phyloP scores from a whole-genome alignment of 305 asterid species.

The Fraxinus sp. region DNA sequence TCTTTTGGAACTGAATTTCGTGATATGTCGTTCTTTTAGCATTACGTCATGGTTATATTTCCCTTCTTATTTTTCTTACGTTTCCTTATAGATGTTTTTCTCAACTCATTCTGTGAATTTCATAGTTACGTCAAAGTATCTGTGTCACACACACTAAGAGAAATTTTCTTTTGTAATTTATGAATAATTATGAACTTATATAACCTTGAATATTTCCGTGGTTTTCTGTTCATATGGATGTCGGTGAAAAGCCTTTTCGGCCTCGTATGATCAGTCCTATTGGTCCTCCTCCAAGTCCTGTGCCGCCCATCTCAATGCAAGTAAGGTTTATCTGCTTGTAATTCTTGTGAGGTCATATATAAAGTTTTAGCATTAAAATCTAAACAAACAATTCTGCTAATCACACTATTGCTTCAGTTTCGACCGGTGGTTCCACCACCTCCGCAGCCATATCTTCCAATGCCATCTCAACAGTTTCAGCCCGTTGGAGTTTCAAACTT shows the following conservation, averaged over 20 bases:
- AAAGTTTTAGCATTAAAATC: slow-evolving; percentile 21
- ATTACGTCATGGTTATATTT: neutral
- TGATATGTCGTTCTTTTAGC: slow-evolving; percentile 2
- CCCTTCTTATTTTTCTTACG: slow-evolving; percentile 9
- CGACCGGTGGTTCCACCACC: slow-evolving; percentile 60
- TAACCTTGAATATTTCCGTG: neutral
- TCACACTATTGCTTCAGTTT: slow-evolving; percentile 40
- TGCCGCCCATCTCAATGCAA: slow-evolving; percentile 73
- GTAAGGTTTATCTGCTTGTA: slow-evolving; percentile 43
- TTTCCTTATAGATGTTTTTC: slow-evolving; percentile 18
- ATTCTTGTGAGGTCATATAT: slow-evolving; percentile 12
- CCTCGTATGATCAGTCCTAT: slow-evolving; percentile 59
- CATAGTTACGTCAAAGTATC: neutral
- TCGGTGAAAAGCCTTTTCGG: slow-evolving; percentile 51
- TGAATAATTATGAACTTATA: neutral
- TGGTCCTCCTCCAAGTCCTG: slow-evolving; percentile 64
- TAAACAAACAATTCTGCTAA: neutral
- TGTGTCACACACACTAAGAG: neutral
- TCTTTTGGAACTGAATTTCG: slow-evolving; percentile 4
- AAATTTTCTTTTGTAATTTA: neutral
- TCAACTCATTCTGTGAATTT: neutral
- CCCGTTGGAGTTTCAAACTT: slow-evolving; percentile 55
- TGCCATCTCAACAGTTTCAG: slow-evolving; percentile 72
- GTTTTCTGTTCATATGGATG: slow-evolving; percentile 29
- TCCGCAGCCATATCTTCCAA: slow-evolving; percentile 52